Evolutionary conservation across 1,284 basidiomycete species (phyloP).

Genomic region (Leccinum griseonigrum): DNA sequence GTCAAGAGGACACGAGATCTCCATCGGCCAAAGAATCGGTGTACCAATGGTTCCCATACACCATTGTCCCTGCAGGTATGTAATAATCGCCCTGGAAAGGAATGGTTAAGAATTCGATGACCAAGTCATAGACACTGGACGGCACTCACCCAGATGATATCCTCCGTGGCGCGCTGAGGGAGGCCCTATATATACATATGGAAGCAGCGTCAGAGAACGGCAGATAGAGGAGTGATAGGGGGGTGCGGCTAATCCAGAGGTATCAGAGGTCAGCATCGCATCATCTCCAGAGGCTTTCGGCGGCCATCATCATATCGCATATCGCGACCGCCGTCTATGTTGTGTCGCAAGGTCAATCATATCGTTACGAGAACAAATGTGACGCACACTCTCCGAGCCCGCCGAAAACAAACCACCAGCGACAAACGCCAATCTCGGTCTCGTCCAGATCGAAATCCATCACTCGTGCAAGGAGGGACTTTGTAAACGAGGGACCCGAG

Average conservation of each 20-base stretch:
- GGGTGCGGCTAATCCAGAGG: constrained; percentile 1
- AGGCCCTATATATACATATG: constrained; percentile 1
- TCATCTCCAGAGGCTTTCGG: constrained; percentile 12
- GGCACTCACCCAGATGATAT: constrained; percentile 12
- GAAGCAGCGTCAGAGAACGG: not conserved
- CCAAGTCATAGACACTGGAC: not conserved
- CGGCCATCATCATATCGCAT: not conserved
- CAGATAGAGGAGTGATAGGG: not conserved
- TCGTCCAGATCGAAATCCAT: constrained; percentile 10
- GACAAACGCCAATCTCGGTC: constrained; percentile 18
- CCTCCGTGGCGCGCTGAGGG: constrained; percentile 12
- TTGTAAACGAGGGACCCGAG: constrained; percentile 12
- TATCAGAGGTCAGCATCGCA: constrained; percentile 13
- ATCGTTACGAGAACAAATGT: not conserved
- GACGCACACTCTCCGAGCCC: constrained; percentile 7
- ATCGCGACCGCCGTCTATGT: constrained; percentile 2
- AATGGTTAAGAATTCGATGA: not conserved
- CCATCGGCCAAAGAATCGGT: too few relatives aligned
- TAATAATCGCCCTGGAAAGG: constrained; percentile 8
- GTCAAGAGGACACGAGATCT: too few relatives aligned
- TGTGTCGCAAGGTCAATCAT: not conserved
- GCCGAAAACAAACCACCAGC: constrained; percentile 8
- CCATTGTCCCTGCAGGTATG: constrained; percentile 12
- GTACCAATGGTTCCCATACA: constrained; percentile 14
- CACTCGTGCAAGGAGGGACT: constrained; percentile 9